Evolutionary conservation across 2,329 filamentous ascomycete genomes (phyloP), one percentile per base, ranked within the genome.

Genomic region (Cercospora sp.): DNA sequence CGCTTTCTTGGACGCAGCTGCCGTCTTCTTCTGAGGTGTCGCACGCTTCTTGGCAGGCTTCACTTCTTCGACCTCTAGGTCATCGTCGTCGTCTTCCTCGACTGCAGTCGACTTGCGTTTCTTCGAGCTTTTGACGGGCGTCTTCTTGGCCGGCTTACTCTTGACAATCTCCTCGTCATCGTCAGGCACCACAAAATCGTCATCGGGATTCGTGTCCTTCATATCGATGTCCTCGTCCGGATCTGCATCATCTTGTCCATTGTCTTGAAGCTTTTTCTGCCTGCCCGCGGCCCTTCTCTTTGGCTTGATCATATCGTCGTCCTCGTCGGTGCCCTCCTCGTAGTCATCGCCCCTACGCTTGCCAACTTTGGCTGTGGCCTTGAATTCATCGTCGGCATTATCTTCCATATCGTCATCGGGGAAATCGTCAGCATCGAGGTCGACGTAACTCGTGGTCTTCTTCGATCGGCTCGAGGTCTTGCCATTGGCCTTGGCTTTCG

Each of bases 321-420:
- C 74, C 58, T 89, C 90, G 55, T 84, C 85, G 20, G 88, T 88
- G 63, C 82, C 83, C 68, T 91, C 90, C 67, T 87, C 85, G 65
- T 94, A 92, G 63, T 92, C 90, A 75, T 95, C 91, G 48, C 89
- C 90, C 60, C 80, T 69, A 60, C 73, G 72, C 64, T 68, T 73
- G 66, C 86, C 88, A 55, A 86, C 82, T 76, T 89, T 90, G 36
- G 85, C 86, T 71, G 92, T 89, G 3, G 90, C 89, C 13, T 90
- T 91, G 79, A 94, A 94, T 20, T 97, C 93, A 73, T 97, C 94
- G 71, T 93, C 91, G n/a, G 87, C 85, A 55, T 87, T 89, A 55
- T 80, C 76, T 59, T 82, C 80, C 60, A 81, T 76, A 53, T 82
- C 76, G 59, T 79, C 76, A 60, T 80, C 78, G 3, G 76, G 77